phyloP scores from a whole-genome alignment of 805 yeast genomes.

The Danielozyma ontarioensis region DNA sequence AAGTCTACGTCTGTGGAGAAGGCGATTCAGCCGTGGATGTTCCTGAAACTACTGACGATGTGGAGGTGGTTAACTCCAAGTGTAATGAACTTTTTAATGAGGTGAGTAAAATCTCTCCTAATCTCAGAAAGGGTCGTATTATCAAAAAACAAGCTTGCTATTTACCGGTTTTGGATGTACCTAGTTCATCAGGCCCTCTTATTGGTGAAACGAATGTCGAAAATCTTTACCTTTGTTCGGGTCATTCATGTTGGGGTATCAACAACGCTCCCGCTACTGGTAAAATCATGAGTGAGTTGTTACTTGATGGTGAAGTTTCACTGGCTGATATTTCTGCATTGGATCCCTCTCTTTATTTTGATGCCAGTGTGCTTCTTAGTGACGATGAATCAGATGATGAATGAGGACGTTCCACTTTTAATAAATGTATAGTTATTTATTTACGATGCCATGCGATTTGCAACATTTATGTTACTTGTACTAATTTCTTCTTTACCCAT shows the following conservation, averaged over 20 bases:
- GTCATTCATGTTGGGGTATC: constrained; percentile 98
- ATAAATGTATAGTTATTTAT: no score
- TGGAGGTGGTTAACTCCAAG: constrained; percentile 77
- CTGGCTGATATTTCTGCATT: constrained; percentile 78
- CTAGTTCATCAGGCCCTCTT: constrained; percentile 88
- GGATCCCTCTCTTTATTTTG: constrained; percentile 85
- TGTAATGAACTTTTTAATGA: constrained; percentile 83
- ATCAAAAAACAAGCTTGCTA: constrained; percentile 90
- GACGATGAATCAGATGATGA: constrained; percentile 14
- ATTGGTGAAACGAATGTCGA: constrained; percentile 90
- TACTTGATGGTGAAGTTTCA: constrained; percentile 74
- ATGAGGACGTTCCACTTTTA: no score
- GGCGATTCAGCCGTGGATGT: constrained; percentile 87
- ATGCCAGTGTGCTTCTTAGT: constrained; percentile 48
- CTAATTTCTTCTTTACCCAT: no score
- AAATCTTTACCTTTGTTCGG: constrained; percentile 75
- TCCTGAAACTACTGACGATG: constrained; percentile 93
- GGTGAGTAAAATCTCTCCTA: constrained; percentile 71
- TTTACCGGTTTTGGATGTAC: constrained; percentile 89
- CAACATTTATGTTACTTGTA: no score
- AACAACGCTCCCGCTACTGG: constrained; percentile 98
- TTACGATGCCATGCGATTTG: no score
- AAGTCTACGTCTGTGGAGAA: constrained; percentile 95
- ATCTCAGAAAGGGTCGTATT: constrained; percentile 67
- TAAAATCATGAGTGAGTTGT: constrained; percentile 79